Base-by-base conservation (phyloP, 345 rosid species). In the Salix koriyanagi region DNA sequence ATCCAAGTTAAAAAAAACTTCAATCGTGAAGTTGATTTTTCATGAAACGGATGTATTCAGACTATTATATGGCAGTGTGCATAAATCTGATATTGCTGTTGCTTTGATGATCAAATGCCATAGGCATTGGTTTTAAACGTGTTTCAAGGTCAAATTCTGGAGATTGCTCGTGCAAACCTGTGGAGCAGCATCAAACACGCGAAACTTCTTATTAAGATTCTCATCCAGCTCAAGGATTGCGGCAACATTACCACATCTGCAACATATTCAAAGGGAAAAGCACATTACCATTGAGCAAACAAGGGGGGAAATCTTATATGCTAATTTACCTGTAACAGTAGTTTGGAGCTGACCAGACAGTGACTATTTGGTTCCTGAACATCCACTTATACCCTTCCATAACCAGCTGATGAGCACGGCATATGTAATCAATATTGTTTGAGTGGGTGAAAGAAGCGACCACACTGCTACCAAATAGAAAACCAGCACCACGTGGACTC, bases 311-410 rank as follows among this genome's bases (percentile, higher is more conserved):
- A 64, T 26, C 61, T 32, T 30, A 19, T 15, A 70, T 21, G 65
- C 9, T 39, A 42, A 30, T 72, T 74, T 85, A 96, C 99, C 99
- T 90, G 77, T 96, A 94, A 79, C 99, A 96, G 87, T 96, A 96
- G 83, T 96, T 96, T 64, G 99, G 99, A 71, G 99, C 99, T 1
- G 99, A 94, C 99, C 99, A 96, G 19, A 96, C 98, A 6, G 98
- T 96, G 81, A 96, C 97, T 76, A 96, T 92, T 87, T 94, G 97
- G 75, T 85, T 81, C 79, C 89, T 91, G 75, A 94, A 96, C 99
- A 96, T 92, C 98, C 97, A 94, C 80, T 94, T 94, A 80, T 85
- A 96, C 79, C 98, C 99, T 82, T 96, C 99, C 98, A 94, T 94
- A 36, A 96, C 99, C 83, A 96, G 87, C 78, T 96, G 99, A 87